Evolutionary conservation across 129 eudicot species (phyloP).

Genomic region (Flaveria ramosissima): DNA sequence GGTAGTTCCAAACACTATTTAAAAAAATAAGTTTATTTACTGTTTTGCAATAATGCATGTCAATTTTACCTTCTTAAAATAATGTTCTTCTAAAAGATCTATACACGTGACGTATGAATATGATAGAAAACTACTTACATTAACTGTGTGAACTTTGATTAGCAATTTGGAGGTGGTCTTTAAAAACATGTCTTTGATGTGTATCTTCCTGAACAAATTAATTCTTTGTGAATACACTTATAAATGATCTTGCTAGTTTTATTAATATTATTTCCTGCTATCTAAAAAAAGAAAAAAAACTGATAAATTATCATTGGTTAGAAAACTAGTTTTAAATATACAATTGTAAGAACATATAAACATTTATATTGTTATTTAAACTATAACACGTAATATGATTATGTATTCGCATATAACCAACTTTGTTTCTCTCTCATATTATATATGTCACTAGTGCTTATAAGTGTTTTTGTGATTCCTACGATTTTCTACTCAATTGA

Average conservation of each 20-base stretch:
- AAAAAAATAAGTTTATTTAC: background rate
- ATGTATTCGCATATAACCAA: no score
- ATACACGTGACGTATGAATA: constrained; percentile 10
- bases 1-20: no score
- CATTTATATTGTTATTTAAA: no score
- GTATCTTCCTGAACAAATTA: background rate
- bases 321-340: no score
- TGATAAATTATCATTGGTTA: no score
- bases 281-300: no score
- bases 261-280: no score
- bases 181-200: background rate
- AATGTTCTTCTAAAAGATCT: background rate
- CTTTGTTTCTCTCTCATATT: no score
- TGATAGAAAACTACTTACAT: background rate
- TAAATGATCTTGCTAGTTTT: background rate
- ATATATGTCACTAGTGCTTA: no score
- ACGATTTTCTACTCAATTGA: background rate
- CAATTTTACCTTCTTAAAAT: background rate
- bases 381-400: no score
- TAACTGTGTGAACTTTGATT: background rate
- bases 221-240: background rate
- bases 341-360: no score
- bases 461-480: no score
- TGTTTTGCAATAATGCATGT: background rate
- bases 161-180: background rate